A percentile compares a stretch with the other conserved stretches of the same genome.
phyloP scores from a whole-genome alignment of 2,329 filamentous ascomycete genomes.

The Phaeomoniella chlamydospora region DNA sequence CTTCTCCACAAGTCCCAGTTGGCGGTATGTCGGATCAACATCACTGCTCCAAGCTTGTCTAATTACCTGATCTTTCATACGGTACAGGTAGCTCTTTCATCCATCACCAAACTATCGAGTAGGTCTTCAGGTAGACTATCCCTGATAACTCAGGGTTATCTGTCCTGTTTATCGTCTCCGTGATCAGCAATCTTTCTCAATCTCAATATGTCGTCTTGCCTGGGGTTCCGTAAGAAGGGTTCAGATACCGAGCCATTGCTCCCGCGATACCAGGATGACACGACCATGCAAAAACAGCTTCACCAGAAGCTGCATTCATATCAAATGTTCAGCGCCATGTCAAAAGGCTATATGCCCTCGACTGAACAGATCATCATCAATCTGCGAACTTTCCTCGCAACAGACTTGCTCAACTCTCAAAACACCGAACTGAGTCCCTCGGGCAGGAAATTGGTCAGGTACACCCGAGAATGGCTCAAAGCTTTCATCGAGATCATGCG shows the following conservation, averaged over 20 bases:
- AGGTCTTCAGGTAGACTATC: too few relatives aligned
- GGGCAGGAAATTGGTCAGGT: slow-evolving; percentile 58
- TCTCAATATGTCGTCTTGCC: slow-evolving; percentile 46
- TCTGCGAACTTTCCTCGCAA: slow-evolving; percentile 61
- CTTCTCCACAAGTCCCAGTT: too few relatives aligned
- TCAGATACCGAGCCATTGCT: slow-evolving; percentile 65
- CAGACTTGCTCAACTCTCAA: slow-evolving; percentile 64
- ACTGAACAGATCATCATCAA: slow-evolving; percentile 73
- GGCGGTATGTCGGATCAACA: too few relatives aligned
- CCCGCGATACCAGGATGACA: slow-evolving; percentile 72
- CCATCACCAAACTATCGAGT: too few relatives aligned
- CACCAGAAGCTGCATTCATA: slow-evolving; percentile 80
- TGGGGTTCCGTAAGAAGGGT: slow-evolving; percentile 40
- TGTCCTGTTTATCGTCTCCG: too few relatives aligned
- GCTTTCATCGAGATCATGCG: slow-evolving; percentile 69
- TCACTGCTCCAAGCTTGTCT: too few relatives aligned
- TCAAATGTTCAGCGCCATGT: slow-evolving; percentile 73
- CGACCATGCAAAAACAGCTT: slow-evolving; percentile 57
- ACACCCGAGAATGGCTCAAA: slow-evolving; percentile 57
- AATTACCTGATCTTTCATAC: too few relatives aligned
- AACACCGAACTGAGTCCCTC: slow-evolving; percentile 62
- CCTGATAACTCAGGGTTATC: too few relatives aligned
- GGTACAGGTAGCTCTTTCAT: too few relatives aligned
- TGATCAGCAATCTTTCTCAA: too few relatives aligned
- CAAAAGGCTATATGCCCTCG: slow-evolving; percentile 80